phyloP scores from a whole-genome alignment of 2,329 filamentous ascomycete species.

The Ophiostoma sp. region DNA sequence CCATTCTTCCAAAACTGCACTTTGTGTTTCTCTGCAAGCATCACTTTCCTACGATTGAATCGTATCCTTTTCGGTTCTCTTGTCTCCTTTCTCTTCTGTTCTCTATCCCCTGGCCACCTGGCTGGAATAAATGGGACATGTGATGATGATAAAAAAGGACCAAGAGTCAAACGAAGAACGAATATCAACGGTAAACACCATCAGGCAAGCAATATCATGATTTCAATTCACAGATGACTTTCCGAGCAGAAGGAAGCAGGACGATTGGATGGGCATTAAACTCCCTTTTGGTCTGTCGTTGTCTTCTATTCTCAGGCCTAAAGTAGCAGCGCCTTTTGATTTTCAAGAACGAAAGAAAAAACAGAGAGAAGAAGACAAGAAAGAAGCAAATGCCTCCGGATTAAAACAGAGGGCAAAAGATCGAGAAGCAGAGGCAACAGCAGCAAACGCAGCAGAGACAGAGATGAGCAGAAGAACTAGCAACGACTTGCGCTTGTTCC shows the following conservation, averaged over 20 bases:
- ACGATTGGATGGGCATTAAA: not conserved
- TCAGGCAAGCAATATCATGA: not conserved
- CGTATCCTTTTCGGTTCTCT: not conserved
- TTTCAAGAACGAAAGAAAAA: not conserved
- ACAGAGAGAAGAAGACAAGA: not conserved
- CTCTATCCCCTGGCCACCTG: not conserved
- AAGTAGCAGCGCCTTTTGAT: conserved; percentile 1
- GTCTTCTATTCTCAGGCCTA: not conserved
- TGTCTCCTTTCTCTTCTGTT: not conserved
- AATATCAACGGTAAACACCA: not conserved
- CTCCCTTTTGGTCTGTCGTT: not conserved
- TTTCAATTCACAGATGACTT: not conserved
- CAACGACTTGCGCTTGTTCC: not conserved
- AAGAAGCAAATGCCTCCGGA: not conserved
- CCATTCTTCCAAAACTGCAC: not conserved
- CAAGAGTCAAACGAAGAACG: not conserved
- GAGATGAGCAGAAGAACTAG: not conserved
- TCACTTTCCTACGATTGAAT: not conserved
- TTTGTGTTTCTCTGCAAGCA: not conserved
- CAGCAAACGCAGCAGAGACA: not conserved
- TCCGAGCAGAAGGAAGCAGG: not conserved
- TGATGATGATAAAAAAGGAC: not conserved
- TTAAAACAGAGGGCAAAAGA: conserved; percentile 8
- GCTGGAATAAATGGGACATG: not conserved
- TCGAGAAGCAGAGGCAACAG: not conserved